Evolutionary conservation across 768 basidiomycete species (phyloP), one percentile per base, ranked within the genome.

Genomic region (Tulasnella sp.): DNA sequence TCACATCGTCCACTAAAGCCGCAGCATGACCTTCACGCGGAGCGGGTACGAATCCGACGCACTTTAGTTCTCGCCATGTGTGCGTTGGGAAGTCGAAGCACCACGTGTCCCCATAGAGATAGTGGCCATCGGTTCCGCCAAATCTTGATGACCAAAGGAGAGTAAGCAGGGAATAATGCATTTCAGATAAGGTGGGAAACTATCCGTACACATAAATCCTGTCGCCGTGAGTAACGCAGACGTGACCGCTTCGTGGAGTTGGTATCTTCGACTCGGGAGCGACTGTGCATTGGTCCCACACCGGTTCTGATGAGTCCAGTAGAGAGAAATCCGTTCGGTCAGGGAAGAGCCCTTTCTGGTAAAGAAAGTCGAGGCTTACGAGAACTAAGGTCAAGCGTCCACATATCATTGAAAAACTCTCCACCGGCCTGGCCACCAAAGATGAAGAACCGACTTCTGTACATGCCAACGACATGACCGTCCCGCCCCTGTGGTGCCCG

Each of bases 71-170:
- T 5, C 93, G 90, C 98, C 98, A 99, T 72, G 86, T 90, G 78
- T 90, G 89, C 0, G 95, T 93, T 54, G 88, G 89, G 76, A 96
- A 87, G 85, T 97, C 96, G 86, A 94, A 99, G 1, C 92, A 89
- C 98, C 98, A 99, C 8, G 96, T 98, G 85, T 99, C 98, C 85
- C 98, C 99, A 87, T 99, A 99, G 85, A 99, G 98, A 86, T 94
- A 99, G 85, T 93, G 92, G n/a, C 97, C 97, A 84, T 99, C 98
- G 18, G 98, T 99, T 73, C 98, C 98, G 44, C 98, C 98, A 83
- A 99, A 99, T 75, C 95, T 97, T 54, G 54, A n/a, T 24, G 12
- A n/a, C 54, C 24, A 22, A 37, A 37, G 37, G 82, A n/a, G 74
- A 64, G 72, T 82, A 37, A 37, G 37, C 58, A 77, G 16, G 12